These are phyloP conservation scores for Hortaea sp. DNA, from an alignment of 2,329 filamentous ascomycete genomes.

Conservation along the genomic window DNA sequence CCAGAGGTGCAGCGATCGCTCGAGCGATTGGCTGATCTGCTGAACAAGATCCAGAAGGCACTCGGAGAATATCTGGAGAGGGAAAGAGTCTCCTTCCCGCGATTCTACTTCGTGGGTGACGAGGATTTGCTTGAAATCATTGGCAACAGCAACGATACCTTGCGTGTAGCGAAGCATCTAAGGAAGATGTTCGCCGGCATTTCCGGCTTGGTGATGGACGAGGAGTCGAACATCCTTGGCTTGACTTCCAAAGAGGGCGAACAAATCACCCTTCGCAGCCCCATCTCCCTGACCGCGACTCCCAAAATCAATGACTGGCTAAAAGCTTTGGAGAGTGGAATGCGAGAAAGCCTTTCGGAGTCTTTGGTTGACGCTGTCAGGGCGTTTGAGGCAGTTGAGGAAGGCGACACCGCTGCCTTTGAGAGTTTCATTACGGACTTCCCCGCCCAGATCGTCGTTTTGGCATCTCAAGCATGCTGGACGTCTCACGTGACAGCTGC, in stretches of 20 bases:
- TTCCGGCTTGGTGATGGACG: constrained; percentile 80
- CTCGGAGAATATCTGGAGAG: constrained; percentile 97
- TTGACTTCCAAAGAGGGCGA: constrained; percentile 96
- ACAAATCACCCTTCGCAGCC: constrained; percentile 73
- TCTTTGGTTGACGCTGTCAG: constrained; percentile 77
- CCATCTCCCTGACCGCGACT: constrained; percentile 85
- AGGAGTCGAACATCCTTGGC: constrained; percentile 78
- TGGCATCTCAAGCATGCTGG: constrained; percentile 91
- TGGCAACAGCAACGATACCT: constrained; percentile 94
- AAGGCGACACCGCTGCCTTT: constrained; percentile 60
- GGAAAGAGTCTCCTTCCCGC: constrained; percentile 91
- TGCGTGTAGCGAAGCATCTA: constrained; percentile 95
- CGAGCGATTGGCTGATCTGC: constrained; percentile 86
- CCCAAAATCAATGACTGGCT: constrained; percentile 99
- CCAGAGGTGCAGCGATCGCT: constrained; percentile 91
- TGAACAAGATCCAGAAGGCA: constrained; percentile 99
- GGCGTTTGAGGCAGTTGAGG: constrained; percentile 60
- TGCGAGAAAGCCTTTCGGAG: constrained; percentile 90
- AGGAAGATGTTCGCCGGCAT: constrained; percentile 99
- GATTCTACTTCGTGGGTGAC: constrained; percentile 99
- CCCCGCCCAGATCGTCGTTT: constrained; percentile 88
- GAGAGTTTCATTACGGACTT: constrained; percentile 73
- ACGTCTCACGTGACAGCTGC: constrained; percentile 75
- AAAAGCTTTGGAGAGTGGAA: constrained; percentile 79
- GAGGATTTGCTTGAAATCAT: constrained; percentile 98